Conservation (phyloP, 2,329 filamentous ascomycete genomes). For the Emericellopsis cladophorae region DNA sequence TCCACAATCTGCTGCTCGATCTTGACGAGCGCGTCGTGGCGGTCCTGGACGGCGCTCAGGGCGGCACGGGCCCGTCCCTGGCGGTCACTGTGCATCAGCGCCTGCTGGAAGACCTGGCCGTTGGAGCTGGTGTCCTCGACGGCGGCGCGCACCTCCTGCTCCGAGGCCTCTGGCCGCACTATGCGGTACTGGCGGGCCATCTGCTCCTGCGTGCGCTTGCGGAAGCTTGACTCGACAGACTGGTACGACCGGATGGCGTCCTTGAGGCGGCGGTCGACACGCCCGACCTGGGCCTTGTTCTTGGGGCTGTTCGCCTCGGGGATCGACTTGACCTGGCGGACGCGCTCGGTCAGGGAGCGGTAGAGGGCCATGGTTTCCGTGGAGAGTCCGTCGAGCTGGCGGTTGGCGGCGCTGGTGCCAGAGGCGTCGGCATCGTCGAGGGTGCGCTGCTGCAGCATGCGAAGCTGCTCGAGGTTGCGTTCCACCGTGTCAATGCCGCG, state of each 20-base stretch:
- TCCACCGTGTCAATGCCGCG: constrained; percentile 65
- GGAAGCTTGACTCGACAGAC: constrained; percentile 66
- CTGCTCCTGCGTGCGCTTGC: constrained; percentile 68
- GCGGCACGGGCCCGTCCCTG: constrained; percentile 71
- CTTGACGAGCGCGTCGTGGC: constrained; percentile 79
- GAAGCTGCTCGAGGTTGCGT: constrained; percentile 57
- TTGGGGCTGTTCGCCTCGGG: constrained; percentile 60
- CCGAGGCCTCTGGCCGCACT: constrained; percentile 68
- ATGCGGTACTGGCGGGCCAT: constrained; percentile 86
- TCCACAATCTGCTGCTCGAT: constrained; percentile 86
- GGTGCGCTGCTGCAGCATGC: constrained; percentile 55
- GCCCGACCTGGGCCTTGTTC: constrained; percentile 70
- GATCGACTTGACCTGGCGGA: constrained; percentile 72
- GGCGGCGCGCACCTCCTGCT: constrained; percentile 65
- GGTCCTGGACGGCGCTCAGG: constrained; percentile 65
- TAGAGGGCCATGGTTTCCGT: constrained; percentile 76
- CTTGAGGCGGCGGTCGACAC: constrained; percentile 69
- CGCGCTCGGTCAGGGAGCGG: constrained; percentile 63
- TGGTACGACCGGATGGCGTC: constrained; percentile 73
- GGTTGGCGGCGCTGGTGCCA: constrained; percentile 49
- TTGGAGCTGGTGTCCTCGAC: constrained; percentile 57
- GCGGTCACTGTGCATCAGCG: constrained; percentile 69
- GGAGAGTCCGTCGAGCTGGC: constrained; percentile 60
- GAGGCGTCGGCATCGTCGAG: constrained; percentile 66
- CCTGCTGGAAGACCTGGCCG: constrained; percentile 78